Conservation (phyloP, 805 yeast genomes). For the Candida takata region DNA sequence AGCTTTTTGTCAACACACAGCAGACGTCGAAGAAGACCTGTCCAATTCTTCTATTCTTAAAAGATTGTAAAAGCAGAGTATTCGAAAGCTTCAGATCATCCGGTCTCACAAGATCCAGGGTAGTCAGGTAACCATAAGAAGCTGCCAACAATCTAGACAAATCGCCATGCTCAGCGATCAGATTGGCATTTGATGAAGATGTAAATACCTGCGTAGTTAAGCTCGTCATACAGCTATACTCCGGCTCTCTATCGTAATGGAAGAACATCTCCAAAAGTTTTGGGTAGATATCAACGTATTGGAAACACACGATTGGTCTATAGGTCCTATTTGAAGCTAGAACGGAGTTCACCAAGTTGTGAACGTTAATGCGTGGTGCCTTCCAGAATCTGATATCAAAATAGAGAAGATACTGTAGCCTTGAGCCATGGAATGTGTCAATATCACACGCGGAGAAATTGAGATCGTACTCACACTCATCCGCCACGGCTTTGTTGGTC, state of each 20-base stretch:
- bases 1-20: slow-evolving; percentile 65
- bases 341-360: slow-evolving; percentile 58
- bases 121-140: slow-evolving; percentile 56
- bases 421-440: slow-evolving; percentile 29
- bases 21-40: slow-evolving; percentile 76
- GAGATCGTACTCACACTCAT: slow-evolving; percentile 39
- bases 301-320: slow-evolving; percentile 58
- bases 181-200: slow-evolving; percentile 62
- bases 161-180: slow-evolving; percentile 58
- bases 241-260: slow-evolving; percentile 71
- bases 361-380: slow-evolving; percentile 45
- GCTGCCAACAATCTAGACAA: slow-evolving; percentile 54
- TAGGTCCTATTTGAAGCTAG: slow-evolving; percentile 53
- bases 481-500: slow-evolving; percentile 33
- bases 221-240: slow-evolving; percentile 59
- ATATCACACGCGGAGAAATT: slow-evolving; percentile 5
- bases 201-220: slow-evolving; percentile 78
- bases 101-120: slow-evolving; percentile 41
- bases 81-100: slow-evolving; percentile 29
- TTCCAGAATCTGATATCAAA: slow-evolving; percentile 74
- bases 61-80: slow-evolving; percentile 25
- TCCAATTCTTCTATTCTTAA: slow-evolving; percentile 66
- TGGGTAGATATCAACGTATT: slow-evolving; percentile 81
- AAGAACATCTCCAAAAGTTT: slow-evolving; percentile 63
- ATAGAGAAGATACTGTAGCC: slow-evolving; percentile 37